Evolutionary conservation across 2,329 filamentous ascomycete genomes (phyloP).

Genomic region (Amphichorda felina): DNA sequence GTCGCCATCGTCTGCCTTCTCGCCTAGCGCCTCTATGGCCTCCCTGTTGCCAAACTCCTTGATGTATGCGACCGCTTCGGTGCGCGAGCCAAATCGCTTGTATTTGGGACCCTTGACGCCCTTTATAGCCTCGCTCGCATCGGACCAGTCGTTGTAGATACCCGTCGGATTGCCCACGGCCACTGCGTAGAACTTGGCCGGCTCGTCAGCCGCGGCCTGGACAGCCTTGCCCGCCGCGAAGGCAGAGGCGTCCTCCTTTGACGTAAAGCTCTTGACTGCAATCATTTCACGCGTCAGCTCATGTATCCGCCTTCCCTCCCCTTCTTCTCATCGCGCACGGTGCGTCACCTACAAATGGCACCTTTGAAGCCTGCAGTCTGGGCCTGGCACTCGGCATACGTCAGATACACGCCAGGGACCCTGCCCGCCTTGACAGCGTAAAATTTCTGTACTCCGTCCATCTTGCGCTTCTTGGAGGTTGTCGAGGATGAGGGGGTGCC

Average conservation of each 20-base stretch:
- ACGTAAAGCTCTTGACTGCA: conserved; percentile 69
- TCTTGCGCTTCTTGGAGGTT: conserved; percentile 35
- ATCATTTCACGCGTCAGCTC: background rate
- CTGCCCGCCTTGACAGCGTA: conserved; percentile 50
- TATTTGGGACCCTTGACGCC: conserved; percentile 60
- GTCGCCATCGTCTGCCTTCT: conserved; percentile 6
- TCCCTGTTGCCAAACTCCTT: conserved; percentile 29
- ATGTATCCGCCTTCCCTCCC: background rate
- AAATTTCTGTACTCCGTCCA: conserved; percentile 39
- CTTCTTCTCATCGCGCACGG: background rate
- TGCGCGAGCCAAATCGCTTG: conserved; percentile 54
- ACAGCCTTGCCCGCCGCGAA: conserved; percentile 53
- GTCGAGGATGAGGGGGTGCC: too few species aligned
- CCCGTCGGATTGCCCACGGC: conserved; percentile 46
- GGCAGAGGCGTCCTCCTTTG: conserved; percentile 62
- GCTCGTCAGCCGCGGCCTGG: conserved; percentile 23
- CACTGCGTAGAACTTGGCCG: conserved; percentile 46
- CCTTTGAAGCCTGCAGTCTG: conserved; percentile 51
- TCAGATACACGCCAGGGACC: conserved; percentile 48
- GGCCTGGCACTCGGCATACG: conserved; percentile 47
- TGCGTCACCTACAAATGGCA: conserved; percentile 49
- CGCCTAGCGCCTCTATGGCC: conserved; percentile 27
- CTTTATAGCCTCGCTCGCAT: conserved; percentile 60
- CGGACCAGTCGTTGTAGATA: conserved; percentile 53
- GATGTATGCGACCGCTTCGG: conserved; percentile 73